Percentiles rank a stretch among this genome's conserved stretches.
Evolutionary conservation across 371 early-diverging fungal species (phyloP).

Genomic region (Sporodiniella umbellata): DNA sequence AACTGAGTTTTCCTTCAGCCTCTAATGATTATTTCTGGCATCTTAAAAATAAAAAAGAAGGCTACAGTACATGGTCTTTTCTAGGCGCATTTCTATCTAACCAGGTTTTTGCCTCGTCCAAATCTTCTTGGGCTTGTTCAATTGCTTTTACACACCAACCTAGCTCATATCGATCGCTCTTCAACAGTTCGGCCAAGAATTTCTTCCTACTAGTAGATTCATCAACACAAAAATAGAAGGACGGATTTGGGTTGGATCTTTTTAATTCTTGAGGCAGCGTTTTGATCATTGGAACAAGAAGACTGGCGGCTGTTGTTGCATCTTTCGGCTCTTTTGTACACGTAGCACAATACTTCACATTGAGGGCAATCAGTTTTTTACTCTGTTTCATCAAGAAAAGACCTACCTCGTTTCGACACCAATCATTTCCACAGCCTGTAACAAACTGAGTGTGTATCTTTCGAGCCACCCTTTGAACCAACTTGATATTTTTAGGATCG

Average conservation of each 20-base stretch:
- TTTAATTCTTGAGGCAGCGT: slow-evolving; percentile 30
- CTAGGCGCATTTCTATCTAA: slow-evolving; percentile 56
- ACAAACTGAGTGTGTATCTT: slow-evolving; percentile 77
- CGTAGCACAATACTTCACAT: slow-evolving; percentile 70
- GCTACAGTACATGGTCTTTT: slow-evolving; percentile 3
- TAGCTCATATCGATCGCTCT: slow-evolving; percentile 40
- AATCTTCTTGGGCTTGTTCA: slow-evolving; percentile 51
- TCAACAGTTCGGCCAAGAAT: slow-evolving; percentile 47
- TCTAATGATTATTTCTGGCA: too few relatives aligned
- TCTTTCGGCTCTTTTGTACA: slow-evolving; percentile 47
- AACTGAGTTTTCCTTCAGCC: too few relatives aligned
- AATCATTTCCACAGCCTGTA: slow-evolving; percentile 68
- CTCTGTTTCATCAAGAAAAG: not conserved
- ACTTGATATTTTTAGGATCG: slow-evolving; percentile 74
- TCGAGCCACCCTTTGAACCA: slow-evolving; percentile 70
- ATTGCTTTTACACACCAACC: slow-evolving; percentile 75
- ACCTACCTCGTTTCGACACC: slow-evolving; percentile 66
- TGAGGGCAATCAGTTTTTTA: not conserved
- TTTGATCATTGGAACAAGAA: slow-evolving; percentile 53
- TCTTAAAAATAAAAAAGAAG: too few relatives aligned
- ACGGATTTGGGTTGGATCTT: slow-evolving; percentile 22
- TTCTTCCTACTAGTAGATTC: slow-evolving; percentile 50
- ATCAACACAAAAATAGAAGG: slow-evolving; percentile 70
- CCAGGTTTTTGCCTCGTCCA: slow-evolving; percentile 58
- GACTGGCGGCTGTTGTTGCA: slow-evolving; percentile 68